Percentiles rank a stretch among this genome's conserved stretches.
Conservation (phyloP, 441 rosid genomes). For the Rhodomyrtus psidioides region DNA sequence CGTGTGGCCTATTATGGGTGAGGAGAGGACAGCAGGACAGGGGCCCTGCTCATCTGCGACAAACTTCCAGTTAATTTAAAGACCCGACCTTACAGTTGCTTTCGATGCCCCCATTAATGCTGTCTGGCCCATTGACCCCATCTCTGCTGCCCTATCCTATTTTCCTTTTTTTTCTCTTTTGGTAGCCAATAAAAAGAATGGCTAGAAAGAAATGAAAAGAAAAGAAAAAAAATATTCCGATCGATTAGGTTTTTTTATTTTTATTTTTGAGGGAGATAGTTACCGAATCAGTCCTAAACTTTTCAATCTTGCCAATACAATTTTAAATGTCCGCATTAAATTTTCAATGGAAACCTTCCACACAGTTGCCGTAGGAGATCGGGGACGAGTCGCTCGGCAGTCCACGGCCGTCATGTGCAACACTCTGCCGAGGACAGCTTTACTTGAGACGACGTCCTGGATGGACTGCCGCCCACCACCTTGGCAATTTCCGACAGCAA, state of each 20-base stretch:
- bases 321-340: neutral
- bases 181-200: too few relatives aligned
- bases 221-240: too few relatives aligned
- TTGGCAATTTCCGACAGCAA: accelerated
- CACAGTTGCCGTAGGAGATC: too few relatives aligned
- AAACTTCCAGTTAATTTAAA: neutral
- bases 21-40: neutral
- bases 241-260: neutral
- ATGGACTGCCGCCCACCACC: accelerated
- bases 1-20: too few relatives aligned
- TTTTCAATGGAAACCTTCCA: neutral
- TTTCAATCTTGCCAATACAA: accelerated
- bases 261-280: neutral
- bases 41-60: neutral
- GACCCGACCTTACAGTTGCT: neutral
- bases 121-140: neutral
- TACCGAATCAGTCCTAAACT: neutral
- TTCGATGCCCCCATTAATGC: neutral
- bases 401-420: accelerated
- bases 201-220: neutral
- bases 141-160: neutral
- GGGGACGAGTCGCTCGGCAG: accelerated
- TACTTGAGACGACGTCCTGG: accelerated
- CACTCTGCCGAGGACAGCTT: neutral
- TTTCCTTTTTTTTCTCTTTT: too few relatives aligned